Base-by-base conservation (phyloP, 2,329 filamentous ascomycete species). In the Aspergillus aculeatinus region DNA sequence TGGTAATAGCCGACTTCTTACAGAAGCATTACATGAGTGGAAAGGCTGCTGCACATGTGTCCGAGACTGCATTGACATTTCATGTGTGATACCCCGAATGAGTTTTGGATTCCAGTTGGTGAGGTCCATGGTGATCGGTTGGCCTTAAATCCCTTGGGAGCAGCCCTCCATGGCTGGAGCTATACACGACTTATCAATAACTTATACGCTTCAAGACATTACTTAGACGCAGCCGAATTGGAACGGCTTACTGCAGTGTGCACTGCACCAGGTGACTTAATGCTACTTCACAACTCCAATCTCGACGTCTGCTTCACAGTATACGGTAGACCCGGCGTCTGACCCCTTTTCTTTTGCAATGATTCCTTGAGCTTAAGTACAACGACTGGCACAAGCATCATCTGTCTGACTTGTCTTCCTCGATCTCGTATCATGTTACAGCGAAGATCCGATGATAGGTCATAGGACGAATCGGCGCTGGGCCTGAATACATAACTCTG, bases 1-100 rank as follows among this genome's bases (percentile, higher is more conserved):
- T 62, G 65, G 65, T 67, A 44, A 59, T 7, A 16, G 49, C 23
- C 21, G 5, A 42, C 6, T 49, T 27, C 7, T 29, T 29, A 29
- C 27, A 16, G 19, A 35, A 35, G n/a, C 21, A 57, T 29, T 33
- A 31, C 27, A 23, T 16, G 16, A 44, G 14, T 9, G 16, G 16
- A 44, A 44, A 44, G 14, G 2, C 39, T 10, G 39, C 16, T 16
- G 39, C 33, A 19, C 39, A 44, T 44, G 39, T 19, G 16, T 19
- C 14, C 39, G 16, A 7, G n/a, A 19, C 9, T 44, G 39, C 21
- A n/a, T 25, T 50, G 48, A 27, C 16, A 35, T 19, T 19, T 19
- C 14, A 44, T 9, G 16, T 44, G 39, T 19, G 39, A 44, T 44
- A 44, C 39, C 39, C 39, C 6, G 16, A 16, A 19, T 44, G 39